phyloP scores from a whole-genome alignment of 495 filamentous ascomycete species.

The Acidiella bohemica region DNA sequence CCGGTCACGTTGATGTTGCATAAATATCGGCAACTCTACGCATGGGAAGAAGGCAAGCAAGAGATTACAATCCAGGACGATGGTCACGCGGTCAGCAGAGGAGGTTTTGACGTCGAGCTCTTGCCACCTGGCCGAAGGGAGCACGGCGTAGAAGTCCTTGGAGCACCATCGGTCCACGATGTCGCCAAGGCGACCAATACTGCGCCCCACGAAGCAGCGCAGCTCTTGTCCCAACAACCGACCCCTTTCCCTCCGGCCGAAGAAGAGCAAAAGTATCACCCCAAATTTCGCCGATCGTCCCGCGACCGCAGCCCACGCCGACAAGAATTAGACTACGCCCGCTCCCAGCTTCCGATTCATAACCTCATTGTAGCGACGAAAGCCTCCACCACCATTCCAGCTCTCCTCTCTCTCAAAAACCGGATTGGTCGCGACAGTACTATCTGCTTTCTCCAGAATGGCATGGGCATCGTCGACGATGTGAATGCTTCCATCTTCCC shows the following conservation, averaged over 20 bases:
- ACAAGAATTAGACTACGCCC: not conserved
- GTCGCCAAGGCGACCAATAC: not conserved
- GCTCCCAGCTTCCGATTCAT: slow-evolving; percentile 41
- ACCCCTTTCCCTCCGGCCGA: not conserved
- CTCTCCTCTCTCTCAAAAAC: slow-evolving; percentile 44
- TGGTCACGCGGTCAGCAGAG: slow-evolving; percentile 26
- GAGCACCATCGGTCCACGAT: slow-evolving; percentile 6
- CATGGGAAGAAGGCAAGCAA: slow-evolving; percentile 25
- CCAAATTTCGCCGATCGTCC: slow-evolving; percentile 1
- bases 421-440: slow-evolving; percentile 61
- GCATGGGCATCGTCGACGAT: slow-evolving; percentile 66
- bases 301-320: not conserved
- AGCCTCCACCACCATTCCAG: slow-evolving; percentile 40
- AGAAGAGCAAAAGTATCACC: not conserved
- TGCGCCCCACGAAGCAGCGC: slow-evolving; percentile 12
- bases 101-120: slow-evolving; percentile 41
- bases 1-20: slow-evolving; percentile 46
- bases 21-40: slow-evolving; percentile 28
- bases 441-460: slow-evolving; percentile 68
- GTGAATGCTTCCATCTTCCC: slow-evolving; percentile 56
- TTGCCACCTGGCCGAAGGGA: slow-evolving; percentile 1
- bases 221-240: not conserved
- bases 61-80: slow-evolving; percentile 29
- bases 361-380: slow-evolving; percentile 65
- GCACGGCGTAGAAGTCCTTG: slow-evolving; percentile 12